Base-by-base conservation (phyloP, 495 filamentous ascomycete species). In the Hyaloscypha bicolor region DNA sequence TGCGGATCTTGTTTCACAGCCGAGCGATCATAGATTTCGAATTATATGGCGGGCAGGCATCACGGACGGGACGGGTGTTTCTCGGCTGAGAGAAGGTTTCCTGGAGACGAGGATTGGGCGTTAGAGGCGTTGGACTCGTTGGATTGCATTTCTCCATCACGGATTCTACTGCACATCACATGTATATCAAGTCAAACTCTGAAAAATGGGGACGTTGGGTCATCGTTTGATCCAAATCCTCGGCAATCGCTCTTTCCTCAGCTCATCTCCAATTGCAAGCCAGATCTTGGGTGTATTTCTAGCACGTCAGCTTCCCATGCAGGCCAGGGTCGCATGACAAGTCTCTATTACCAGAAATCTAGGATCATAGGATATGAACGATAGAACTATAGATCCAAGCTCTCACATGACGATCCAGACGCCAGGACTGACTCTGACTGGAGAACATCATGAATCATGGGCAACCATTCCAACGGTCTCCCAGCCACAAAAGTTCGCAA, bases 61-160 rank as follows among this genome's bases (percentile, higher is more conserved):
- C 31, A n/a, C 5, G 39, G 16, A 11, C 60, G 60, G 60, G 9
- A 63, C 60, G 42, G 60, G 60, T 19, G 60, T 63, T 63, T 63
- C 42, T 63, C 60, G 60, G 60, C 53, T 61, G 25, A 4, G 31
- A 35, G 56, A 59, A 37, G 22, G 56, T 35, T 61, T n/a, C 30
- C 32, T 55, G 48, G 56, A 59, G 56, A 59, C 56, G 56, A 59
- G 35, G 25, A 12, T 33, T 37, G 12, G 56, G 19, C 56, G 30
- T 35, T 59, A 35, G 30, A 59, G 53, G 25, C 30, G 56, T 31
- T 59, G 6, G 56, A 29, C 30, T 59, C 19, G 53, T 56, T 56
- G 53, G 21, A 32, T 4, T 32, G 56, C 56, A 59, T 59, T 59
- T 59, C 42, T 48, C 42, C 42, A 48, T 48, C 42, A 48, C 6